Percentiles rank a stretch among this genome's conserved stretches.
phyloP scores from a whole-genome alignment of 75 land plant genomes.

The Picea glauca region DNA sequence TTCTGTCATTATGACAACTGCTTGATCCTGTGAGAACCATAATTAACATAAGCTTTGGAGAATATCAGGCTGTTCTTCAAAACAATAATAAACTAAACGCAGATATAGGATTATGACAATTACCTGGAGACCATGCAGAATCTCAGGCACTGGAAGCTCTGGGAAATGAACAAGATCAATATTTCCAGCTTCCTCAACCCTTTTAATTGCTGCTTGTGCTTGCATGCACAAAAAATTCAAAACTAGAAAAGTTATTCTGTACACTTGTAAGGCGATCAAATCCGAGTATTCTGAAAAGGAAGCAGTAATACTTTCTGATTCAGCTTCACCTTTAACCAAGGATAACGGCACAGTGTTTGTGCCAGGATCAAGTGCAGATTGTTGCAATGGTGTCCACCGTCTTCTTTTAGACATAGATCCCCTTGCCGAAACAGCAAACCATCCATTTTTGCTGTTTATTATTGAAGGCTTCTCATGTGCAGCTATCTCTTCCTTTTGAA shows the following conservation, averaged over 20 bases:
- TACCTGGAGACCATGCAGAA: conserved; percentile 95
- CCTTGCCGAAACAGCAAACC: conserved; percentile 78
- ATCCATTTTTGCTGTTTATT: conserved; percentile 62
- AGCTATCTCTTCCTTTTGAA: conserved; percentile 64
- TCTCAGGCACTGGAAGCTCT: conserved; percentile 95
- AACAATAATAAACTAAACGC: neutral
- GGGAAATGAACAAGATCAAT: conserved; percentile 72
- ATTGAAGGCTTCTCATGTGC: conserved; percentile 38
- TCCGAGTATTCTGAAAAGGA: conserved; percentile 66
- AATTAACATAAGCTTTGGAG: neutral
- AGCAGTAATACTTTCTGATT: conserved; percentile 7
- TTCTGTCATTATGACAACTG: conserved; percentile 50
- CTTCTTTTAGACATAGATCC: conserved; percentile 24
- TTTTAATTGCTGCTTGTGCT: conserved; percentile 65
- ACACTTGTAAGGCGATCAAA: conserved; percentile 64
- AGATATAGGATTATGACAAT: neutral
- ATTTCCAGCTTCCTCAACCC: conserved; percentile 61
- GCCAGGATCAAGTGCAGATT: conserved; percentile 4
- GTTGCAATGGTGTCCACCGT: conserved; percentile 6
- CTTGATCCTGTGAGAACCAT: conserved; percentile 65
- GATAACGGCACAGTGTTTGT: conserved; percentile 9
- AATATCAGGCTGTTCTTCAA: neutral
- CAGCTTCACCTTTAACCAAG: conserved; percentile 24
- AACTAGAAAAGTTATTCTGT: conserved; percentile 71
- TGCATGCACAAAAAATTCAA: conserved; percentile 74